These are phyloP conservation scores for Luffa acutangula DNA, from an alignment of 306 rosid genomes.

Conservation along the genomic window DNA sequence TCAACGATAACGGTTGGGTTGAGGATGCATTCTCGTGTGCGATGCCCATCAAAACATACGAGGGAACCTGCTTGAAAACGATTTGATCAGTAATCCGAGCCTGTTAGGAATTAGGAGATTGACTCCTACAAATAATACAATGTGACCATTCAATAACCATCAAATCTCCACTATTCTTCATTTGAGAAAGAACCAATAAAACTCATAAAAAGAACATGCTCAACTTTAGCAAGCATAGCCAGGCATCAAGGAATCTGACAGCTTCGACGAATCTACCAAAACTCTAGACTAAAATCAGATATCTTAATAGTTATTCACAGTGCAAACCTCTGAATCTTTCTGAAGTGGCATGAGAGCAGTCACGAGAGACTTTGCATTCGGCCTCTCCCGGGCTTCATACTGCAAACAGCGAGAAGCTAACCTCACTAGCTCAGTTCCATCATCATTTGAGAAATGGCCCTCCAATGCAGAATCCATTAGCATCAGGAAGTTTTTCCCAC, in stretches of 20 bases:
- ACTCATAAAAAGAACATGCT: not conserved
- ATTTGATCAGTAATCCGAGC: slow-evolving; percentile 32
- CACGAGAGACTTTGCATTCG: slow-evolving; percentile 84
- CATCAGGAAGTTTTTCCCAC: slow-evolving; percentile 86
- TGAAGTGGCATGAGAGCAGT: slow-evolving; percentile 69
- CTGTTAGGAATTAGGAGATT: not conserved
- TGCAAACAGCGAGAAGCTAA: slow-evolving; percentile 93
- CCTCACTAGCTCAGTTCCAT: slow-evolving; percentile 88
- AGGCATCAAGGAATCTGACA: not conserved
- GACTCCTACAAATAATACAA: not conserved
- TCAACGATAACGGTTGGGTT: slow-evolving; percentile 48
- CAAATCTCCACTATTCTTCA: not conserved
- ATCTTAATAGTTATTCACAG: not conserved
- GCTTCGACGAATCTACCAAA: not conserved
- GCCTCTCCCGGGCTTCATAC: slow-evolving; percentile 95
- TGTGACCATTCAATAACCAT: not conserved
- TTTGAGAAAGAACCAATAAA: not conserved
- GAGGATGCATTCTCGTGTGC: slow-evolving; percentile 44
- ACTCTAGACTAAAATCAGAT: not conserved
- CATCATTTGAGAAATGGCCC: slow-evolving; percentile 92
- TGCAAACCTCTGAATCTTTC: slow-evolving; percentile 75
- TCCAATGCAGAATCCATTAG: slow-evolving; percentile 92
- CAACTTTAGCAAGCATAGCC: not conserved
- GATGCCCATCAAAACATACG: slow-evolving; percentile 72
- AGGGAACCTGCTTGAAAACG: slow-evolving; percentile 55